Evolutionary conservation across 306 rosid species (phyloP).

Genomic region (Arachis hypogaea): DNA sequence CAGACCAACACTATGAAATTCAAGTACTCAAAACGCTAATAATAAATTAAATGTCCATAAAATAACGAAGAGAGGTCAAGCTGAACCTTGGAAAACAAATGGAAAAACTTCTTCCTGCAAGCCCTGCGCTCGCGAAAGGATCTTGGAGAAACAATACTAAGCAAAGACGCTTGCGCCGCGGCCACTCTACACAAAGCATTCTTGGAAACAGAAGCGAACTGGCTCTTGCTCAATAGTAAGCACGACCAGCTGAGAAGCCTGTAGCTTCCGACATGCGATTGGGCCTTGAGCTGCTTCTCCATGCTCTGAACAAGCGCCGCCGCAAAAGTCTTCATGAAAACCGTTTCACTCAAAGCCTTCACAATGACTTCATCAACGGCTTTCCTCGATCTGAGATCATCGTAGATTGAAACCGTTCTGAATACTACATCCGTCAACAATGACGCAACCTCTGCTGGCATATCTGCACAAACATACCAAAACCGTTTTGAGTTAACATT

Average conservation of each 20-base stretch:
- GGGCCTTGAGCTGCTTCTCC: constrained; percentile 79
- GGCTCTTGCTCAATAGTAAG: constrained; percentile 69
- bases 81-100: constrained; percentile 78
- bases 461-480: constrained; percentile 60
- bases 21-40: constrained; percentile 19
- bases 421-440: constrained; percentile 67
- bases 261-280: constrained; percentile 71
- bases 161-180: constrained; percentile 69
- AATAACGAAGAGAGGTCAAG: background rate
- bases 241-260: constrained; percentile 91
- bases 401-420: constrained; percentile 68
- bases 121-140: constrained; percentile 68
- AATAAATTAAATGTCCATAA: background rate
- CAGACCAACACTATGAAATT: background rate
- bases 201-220: constrained; percentile 72
- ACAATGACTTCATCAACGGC: constrained; percentile 80
- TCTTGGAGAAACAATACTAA: constrained; percentile 55
- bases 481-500: constrained; percentile 1
- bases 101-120: constrained; percentile 67
- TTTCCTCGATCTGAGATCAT: constrained; percentile 80
- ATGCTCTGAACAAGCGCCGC: constrained; percentile 82
- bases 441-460: constrained; percentile 59
- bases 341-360: constrained; percentile 56
- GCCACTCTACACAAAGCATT: constrained; percentile 86
- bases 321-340: constrained; percentile 92